phyloP scores from a whole-genome alignment of 257 asterid species.

The Echites panduratus region DNA sequence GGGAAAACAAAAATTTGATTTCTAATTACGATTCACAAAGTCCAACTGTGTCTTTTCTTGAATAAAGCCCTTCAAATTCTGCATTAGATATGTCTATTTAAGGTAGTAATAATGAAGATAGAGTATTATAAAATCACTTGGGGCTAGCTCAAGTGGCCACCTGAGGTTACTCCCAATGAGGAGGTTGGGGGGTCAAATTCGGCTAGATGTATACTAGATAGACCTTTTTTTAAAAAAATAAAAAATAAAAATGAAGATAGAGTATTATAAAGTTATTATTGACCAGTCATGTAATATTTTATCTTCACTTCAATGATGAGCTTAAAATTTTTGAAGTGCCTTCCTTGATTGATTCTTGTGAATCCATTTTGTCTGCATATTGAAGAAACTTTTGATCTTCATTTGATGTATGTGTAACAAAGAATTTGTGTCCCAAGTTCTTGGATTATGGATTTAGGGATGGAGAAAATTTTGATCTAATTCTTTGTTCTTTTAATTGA shows the following conservation, averaged over 20 bases:
- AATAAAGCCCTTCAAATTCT: not conserved
- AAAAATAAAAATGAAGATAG: not conserved
- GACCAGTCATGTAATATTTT: not conserved
- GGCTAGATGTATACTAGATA: no score
- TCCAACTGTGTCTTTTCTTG: not conserved
- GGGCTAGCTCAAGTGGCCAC: no score
- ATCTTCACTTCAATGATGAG: not conserved
- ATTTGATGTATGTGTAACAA: not conserved
- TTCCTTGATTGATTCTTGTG: not conserved
- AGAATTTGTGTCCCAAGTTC: not conserved
- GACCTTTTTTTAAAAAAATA: no score
- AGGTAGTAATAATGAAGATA: not conserved
- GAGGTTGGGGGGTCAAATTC: no score
- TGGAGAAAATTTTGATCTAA: not conserved
- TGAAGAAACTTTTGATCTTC: not conserved
- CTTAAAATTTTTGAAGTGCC: not conserved
- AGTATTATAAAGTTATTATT: not conserved
- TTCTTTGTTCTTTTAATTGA: not conserved
- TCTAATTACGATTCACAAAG: not conserved
- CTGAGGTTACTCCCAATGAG: no score
- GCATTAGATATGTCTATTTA: not conserved
- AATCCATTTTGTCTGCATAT: not conserved
- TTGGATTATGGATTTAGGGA: not conserved
- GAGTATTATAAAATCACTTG: no score
- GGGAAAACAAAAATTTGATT: not conserved